These are phyloP conservation scores for Lasiodiplodia theobromae DNA, from an alignment of 2,329 filamentous ascomycete genomes.

Conservation along the genomic window DNA sequence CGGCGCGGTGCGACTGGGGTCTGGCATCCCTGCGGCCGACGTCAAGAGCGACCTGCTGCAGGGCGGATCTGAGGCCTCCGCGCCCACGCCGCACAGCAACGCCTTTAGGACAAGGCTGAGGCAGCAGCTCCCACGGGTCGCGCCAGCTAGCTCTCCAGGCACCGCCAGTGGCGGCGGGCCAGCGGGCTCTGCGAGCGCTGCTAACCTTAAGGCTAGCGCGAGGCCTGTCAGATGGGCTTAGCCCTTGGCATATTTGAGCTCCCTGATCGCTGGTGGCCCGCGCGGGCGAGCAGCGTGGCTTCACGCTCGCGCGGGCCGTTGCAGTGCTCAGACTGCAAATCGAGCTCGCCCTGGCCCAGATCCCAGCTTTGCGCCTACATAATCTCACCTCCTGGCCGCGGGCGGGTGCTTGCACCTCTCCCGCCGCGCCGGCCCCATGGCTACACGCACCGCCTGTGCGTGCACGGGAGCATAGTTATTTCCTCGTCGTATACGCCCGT, in stretches of 20 bases:
- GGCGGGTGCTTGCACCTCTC: slow-evolving; percentile 43
- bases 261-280: slow-evolving; percentile 22
- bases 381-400: slow-evolving; percentile 39
- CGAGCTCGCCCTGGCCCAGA: slow-evolving; percentile 36
- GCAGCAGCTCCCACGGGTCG: slow-evolving; percentile 2
- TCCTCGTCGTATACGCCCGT: slow-evolving; percentile 32
- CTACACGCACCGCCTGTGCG: slow-evolving; percentile 37
- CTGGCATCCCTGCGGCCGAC: slow-evolving; percentile 10
- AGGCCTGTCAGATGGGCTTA: slow-evolving; percentile 28
- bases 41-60: slow-evolving; percentile 24
- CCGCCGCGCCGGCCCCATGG: slow-evolving; percentile 32
- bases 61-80: slow-evolving; percentile 12
- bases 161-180: slow-evolving; percentile 18
- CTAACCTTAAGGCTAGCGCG: slow-evolving; percentile 27
- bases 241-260: slow-evolving; percentile 19
- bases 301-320: slow-evolving; percentile 46
- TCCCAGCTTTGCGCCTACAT: slow-evolving; percentile 36
- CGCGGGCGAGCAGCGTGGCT: slow-evolving; percentile 20
- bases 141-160: slow-evolving; percentile 3
- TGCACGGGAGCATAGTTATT: slow-evolving; percentile 35
- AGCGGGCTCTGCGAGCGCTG: slow-evolving; percentile 7
- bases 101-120: slow-evolving; percentile 23
- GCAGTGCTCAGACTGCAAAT: slow-evolving; percentile 41
- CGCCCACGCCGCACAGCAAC: slow-evolving; percentile 26
- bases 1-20: slow-evolving; percentile 21